Conservation (phyloP, 192 early-diverging fungal genomes). For the Rhizophagus sp. region DNA sequence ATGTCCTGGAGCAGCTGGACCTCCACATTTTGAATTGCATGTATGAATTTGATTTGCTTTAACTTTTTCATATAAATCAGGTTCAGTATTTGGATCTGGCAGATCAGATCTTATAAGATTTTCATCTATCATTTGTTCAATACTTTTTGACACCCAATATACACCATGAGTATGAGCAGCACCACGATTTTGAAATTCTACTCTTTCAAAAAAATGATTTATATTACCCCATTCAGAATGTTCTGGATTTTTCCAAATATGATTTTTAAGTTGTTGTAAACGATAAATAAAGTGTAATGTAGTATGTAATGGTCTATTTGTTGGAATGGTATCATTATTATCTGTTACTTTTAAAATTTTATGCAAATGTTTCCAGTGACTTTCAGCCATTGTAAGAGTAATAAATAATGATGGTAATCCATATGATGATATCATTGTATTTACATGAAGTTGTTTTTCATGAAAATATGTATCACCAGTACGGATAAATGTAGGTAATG, state of each 20-base stretch:
- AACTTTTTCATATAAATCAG: not conserved
- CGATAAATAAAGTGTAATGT: not conserved
- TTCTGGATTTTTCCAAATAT: not conserved
- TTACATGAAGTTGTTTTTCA: not conserved
- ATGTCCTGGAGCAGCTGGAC: not conserved
- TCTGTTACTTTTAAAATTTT: not conserved
- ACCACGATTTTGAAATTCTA: not conserved
- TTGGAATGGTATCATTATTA: not conserved
- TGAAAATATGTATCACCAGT: slow-evolving; percentile 22
- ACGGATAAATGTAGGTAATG: not conserved
- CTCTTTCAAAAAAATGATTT: slow-evolving; percentile 5
- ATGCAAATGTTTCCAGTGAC: not conserved
- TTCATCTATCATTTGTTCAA: not conserved
- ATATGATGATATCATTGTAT: slow-evolving; percentile 3
- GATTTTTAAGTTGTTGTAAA: not conserved
- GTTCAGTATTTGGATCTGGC: not conserved
- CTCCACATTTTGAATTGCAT: not conserved
- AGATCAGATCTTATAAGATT: not conserved
- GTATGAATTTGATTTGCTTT: slow-evolving; percentile 1
- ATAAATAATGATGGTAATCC: not conserved
- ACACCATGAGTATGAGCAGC: not conserved
- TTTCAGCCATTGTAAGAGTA: slow-evolving; percentile 5
- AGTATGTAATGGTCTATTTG: slow-evolving; percentile 2
- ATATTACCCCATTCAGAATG: not conserved
- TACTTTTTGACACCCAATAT: not conserved